These are phyloP conservation scores for Lactifluus rugatus DNA, from an alignment of 768 basidiomycete species.

Conservation along the genomic window DNA sequence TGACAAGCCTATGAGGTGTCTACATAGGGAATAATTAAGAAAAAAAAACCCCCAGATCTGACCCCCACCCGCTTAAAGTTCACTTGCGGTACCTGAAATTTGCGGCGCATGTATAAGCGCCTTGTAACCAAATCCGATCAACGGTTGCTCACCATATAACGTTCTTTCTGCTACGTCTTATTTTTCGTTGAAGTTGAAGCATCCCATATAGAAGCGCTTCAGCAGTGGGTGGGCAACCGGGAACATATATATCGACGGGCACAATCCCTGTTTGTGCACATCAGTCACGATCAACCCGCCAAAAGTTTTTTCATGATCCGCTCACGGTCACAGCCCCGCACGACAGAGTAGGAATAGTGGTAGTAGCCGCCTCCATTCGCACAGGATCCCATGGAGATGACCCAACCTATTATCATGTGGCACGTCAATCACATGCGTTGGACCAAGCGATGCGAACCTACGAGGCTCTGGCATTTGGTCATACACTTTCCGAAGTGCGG, in stretches of 20 bases:
- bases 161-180: constrained; percentile 78
- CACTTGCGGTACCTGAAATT: constrained; percentile 42
- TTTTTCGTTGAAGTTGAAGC: constrained; percentile 95
- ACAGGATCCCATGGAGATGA: constrained; percentile 99
- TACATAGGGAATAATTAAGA: neutral
- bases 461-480: constrained; percentile 99
- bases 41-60: neutral
- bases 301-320: constrained; percentile 9
- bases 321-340: constrained; percentile 93
- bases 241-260: constrained; percentile 97
- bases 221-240: constrained; percentile 91
- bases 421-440: neutral
- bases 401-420: constrained; percentile 65
- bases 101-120: neutral
- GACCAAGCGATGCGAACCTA: constrained; percentile 29
- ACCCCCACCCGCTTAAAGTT: constrained; percentile 1
- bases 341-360: constrained; percentile 98
- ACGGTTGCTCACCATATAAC: constrained; percentile 64
- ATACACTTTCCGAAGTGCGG: constrained; percentile 91
- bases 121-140: neutral
- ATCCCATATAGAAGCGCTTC: constrained; percentile 95
- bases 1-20: neutral
- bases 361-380: constrained; percentile 98
- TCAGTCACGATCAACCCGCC: constrained; percentile 10
- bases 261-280: constrained; percentile 61